Base-by-base conservation (phyloP, 768 basidiomycete genomes). In the Mycena galericulata region DNA sequence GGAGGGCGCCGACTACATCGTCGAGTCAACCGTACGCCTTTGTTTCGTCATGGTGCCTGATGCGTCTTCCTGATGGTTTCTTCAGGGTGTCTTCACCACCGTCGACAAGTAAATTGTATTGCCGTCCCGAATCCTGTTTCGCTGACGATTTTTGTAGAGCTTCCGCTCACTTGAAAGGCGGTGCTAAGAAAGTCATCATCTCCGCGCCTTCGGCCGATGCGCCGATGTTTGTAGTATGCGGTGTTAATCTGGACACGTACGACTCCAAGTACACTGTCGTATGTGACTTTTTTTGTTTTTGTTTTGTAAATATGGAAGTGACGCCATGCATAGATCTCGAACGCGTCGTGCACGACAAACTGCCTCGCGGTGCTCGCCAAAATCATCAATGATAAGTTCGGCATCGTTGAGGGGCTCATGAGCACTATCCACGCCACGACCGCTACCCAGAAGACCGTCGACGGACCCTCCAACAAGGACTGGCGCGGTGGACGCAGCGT, bases 181-280 rank as follows among this genome's bases (percentile, higher is more conserved):
- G 97, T 80, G 97, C 97, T 78, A 98, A 99, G 91, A 99, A 98
- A 87, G 97, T 99, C 79, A 87, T 99, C 85, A 99, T 99, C 89
- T 97, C 97, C 73, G 97, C 97, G 51, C 97, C 97, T 74, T 99
- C 97, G n/a, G 88, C 95, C 34, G 95, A 97, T 79, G 95, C 96
- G 8, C 95, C 95, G 74, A 97, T 97, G 95, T 96, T 89, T 81
- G 95, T n/a, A n/a, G n/a, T 97, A 59, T 88, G 87, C 74, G 96
- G 94, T 86, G 97, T 99, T 82, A 99, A 99, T 87, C 90, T 98
- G 72, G 96, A 98, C 69, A 73, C 85, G 43, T 99, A 99, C 83
- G 91, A 98, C 81, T 81, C 96, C 74, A 90, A 92, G 79, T 89
- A 95, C 88, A 88, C 87, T 63, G 95, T 99, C 75, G 90, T 92